A percentile compares a stretch with the other conserved stretches of the same genome.
phyloP scores from a whole-genome alignment of 495 filamentous ascomycete genomes.

The Pseudevernia furfuracea region DNA sequence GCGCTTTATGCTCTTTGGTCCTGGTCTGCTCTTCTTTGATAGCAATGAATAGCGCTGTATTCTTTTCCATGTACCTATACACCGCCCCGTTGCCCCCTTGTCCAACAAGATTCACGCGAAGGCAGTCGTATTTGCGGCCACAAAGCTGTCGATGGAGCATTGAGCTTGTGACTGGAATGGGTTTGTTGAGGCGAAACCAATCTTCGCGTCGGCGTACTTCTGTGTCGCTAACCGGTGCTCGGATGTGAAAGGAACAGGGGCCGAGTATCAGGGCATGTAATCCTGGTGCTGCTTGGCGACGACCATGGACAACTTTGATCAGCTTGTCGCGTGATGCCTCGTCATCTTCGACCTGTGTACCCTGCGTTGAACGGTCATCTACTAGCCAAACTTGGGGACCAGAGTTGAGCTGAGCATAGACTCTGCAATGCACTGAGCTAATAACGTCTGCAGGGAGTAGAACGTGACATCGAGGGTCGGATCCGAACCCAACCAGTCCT shows the following conservation, averaged over 20 bases:
- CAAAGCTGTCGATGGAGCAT: background rate
- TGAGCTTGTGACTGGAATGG: background rate
- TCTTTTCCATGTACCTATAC: background rate
- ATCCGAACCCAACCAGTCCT: background rate
- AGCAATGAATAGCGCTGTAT: background rate
- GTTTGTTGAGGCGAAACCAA: background rate
- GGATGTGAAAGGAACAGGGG: background rate
- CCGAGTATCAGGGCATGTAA: background rate
- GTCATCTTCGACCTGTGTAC: background rate
- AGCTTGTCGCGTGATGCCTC: background rate
- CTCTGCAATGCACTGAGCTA: background rate
- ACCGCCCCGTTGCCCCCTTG: background rate
- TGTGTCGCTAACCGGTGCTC: background rate
- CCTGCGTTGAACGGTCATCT: background rate
- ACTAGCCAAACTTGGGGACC: background rate
- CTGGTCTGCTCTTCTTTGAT: background rate
- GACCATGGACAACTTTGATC: background rate
- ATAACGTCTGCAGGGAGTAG: background rate
- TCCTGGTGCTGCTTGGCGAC: background rate
- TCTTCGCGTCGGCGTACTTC: background rate
- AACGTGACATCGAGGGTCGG: constrained; percentile 1
- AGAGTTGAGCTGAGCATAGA: constrained; percentile 10
- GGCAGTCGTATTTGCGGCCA: background rate
- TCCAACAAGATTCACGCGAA: background rate
- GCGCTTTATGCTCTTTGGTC: background rate